These are phyloP conservation scores for Sarocladium brachiariae DNA, from an alignment of 2,329 filamentous ascomycete species.

Conservation along the genomic window DNA sequence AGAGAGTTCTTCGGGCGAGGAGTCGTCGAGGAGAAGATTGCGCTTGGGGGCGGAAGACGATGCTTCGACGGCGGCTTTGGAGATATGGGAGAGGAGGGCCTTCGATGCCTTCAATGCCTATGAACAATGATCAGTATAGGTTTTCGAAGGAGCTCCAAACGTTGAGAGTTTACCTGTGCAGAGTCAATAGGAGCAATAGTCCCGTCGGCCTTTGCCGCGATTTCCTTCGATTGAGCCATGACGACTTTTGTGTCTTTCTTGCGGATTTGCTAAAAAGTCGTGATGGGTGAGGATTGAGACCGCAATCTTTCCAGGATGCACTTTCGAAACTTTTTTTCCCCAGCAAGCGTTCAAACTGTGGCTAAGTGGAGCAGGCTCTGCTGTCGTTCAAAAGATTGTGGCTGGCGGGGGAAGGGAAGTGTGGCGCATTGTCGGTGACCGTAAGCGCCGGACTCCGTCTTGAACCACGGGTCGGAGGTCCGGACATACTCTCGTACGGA, in stretches of 20 bases:
- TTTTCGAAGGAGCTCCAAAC: background rate
- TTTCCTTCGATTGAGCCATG: conserved; percentile 36
- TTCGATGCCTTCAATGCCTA: conserved; percentile 57
- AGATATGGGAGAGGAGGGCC: conserved; percentile 55
- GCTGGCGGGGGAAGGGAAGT: conserved; percentile 13
- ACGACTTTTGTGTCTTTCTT: background rate
- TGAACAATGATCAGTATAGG: conserved; percentile 11
- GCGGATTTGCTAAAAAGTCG: background rate
- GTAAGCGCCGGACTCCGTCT: conserved; percentile 25
- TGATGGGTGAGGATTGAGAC: background rate
- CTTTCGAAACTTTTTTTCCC: conserved; percentile 20
- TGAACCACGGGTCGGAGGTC: conserved; percentile 6
- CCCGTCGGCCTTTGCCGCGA: conserved; percentile 25
- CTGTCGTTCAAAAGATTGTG: background rate
- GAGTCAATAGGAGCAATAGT: conserved; percentile 30
- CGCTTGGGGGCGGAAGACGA: conserved; percentile 45
- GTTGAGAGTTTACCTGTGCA: conserved; percentile 28
- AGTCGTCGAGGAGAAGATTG: conserved; percentile 42
- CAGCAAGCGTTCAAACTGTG: background rate
- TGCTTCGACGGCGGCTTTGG: conserved; percentile 43
- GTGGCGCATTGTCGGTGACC: conserved; percentile 27
- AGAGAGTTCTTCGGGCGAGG: conserved; percentile 33
- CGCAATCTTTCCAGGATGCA: conserved; percentile 12
- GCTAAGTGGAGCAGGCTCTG: background rate
- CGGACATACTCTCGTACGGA: background rate